Evolutionary conservation across 2,329 filamentous ascomycete genomes (phyloP).

Genomic region (Sporothrix globosa): DNA sequence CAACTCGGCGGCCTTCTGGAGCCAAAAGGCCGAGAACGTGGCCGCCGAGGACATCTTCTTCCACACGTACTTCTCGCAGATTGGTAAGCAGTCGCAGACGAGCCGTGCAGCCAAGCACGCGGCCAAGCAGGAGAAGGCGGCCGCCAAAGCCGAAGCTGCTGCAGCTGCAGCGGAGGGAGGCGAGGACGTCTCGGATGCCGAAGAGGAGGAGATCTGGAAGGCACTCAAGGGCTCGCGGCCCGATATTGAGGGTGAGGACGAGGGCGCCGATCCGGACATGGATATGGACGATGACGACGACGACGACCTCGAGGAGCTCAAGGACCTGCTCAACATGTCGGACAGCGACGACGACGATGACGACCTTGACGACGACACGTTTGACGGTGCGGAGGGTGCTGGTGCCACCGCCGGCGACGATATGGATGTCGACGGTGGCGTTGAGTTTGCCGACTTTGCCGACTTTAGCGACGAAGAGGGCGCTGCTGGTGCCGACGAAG

Average conservation of each 20-base stretch:
- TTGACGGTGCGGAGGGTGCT: conserved; percentile 49
- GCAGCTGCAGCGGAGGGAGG: conserved; percentile 52
- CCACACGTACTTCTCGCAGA: conserved; percentile 88
- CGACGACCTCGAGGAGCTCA: conserved; percentile 38
- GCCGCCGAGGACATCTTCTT: conserved; percentile 95
- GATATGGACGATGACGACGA: conserved; percentile 53
- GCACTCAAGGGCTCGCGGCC: conserved; percentile 44
- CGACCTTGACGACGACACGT: conserved; percentile 41
- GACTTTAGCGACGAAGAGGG: conserved; percentile 48
- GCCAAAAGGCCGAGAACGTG: conserved; percentile 83
- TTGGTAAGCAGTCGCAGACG: conserved; percentile 64
- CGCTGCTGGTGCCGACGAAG: conserved; percentile 45
- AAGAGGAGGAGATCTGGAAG: conserved; percentile 46
- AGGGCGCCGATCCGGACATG: conserved; percentile 53
- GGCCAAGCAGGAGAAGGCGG: conserved; percentile 57
- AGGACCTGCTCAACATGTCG: conserved; percentile 31
- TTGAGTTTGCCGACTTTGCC: conserved; percentile 42
- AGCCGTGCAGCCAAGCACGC: conserved; percentile 55
- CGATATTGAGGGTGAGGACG: conserved; percentile 53
- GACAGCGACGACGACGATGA: conserved; percentile 51
- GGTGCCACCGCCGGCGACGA: conserved; percentile 39
- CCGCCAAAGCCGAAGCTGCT: conserved; percentile 71
- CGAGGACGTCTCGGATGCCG: conserved; percentile 57
- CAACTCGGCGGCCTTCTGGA: conserved; percentile 90
- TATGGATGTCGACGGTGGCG: conserved; percentile 47